These are phyloP conservation scores for Aspergillus japonicus DNA, from an alignment of 2,329 filamentous ascomycete genomes.

Conservation along the genomic window DNA sequence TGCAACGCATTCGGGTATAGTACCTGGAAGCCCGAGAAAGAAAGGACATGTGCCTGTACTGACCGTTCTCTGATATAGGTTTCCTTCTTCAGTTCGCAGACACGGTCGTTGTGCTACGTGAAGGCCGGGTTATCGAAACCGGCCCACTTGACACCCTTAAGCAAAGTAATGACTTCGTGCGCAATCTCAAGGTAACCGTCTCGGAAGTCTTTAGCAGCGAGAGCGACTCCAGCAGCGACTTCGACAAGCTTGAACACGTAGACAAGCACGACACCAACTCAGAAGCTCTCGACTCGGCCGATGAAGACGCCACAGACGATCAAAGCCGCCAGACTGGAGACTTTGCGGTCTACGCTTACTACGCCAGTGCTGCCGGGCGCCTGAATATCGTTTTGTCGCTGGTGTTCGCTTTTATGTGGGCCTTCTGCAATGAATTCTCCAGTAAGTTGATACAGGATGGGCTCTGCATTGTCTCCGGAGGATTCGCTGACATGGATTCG, in stretches of 20 bases:
- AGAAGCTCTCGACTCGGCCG: not conserved
- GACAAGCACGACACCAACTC: not conserved
- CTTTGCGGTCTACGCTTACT: not conserved
- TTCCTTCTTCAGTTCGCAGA: not conserved
- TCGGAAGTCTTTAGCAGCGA: not conserved
- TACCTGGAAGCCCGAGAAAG: no score
- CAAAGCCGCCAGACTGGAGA: not conserved
- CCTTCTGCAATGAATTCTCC: not conserved
- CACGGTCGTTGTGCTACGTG: not conserved
- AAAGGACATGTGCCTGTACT: not conserved
- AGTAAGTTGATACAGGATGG: not conserved
- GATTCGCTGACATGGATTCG: not conserved
- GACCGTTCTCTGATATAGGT: not conserved
- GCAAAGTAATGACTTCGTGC: not conserved
- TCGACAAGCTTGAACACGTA: not conserved
- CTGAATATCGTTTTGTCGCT: not conserved
- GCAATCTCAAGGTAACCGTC: not conserved
- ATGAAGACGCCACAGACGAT: not conserved
- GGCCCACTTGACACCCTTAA: not conserved
- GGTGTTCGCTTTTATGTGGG: not conserved
- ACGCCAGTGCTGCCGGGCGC: not conserved
- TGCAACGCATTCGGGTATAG: not conserved
- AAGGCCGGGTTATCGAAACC: not conserved
- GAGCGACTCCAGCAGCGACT: not conserved
- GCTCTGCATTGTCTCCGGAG: not conserved